phyloP scores from a whole-genome alignment of 352 stramenopile species.

The Phytophthora nicotianae region DNA sequence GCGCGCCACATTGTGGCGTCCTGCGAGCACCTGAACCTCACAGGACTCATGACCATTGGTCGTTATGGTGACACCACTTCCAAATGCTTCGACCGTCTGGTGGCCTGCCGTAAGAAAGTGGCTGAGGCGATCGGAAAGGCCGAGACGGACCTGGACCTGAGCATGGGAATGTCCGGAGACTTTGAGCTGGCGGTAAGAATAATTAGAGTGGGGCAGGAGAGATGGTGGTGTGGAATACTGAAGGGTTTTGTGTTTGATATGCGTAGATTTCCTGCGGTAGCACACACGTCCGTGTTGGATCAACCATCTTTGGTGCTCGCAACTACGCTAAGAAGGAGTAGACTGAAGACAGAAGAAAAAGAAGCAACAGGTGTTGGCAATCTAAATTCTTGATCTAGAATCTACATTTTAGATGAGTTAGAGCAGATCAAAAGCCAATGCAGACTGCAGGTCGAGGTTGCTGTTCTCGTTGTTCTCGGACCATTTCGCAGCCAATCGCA shows the following conservation, averaged over 20 bases:
- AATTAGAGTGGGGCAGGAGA: neutral
- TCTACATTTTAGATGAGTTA: constrained; percentile 22
- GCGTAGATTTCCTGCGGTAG: constrained; percentile 93
- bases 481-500: constrained; percentile 55
- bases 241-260: neutral
- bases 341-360: constrained; percentile 8
- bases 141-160: constrained; percentile 90
- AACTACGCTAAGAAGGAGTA: constrained; percentile 85
- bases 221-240: neutral
- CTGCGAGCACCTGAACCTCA: constrained; percentile 93
- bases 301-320: constrained; percentile 97
- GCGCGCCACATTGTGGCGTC: constrained; percentile 89
- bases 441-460: constrained; percentile 54
- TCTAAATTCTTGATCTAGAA: neutral
- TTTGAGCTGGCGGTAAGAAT: constrained; percentile 92
- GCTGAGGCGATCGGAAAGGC: constrained; percentile 68
- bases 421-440: constrained; percentile 72
- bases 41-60: constrained; percentile 99
- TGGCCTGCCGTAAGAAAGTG: constrained; percentile 69
- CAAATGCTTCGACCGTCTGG: constrained; percentile 92
- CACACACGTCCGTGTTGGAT: constrained; percentile 97
- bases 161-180: constrained; percentile 99
- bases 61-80: constrained; percentile 91
- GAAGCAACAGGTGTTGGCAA: constrained; percentile 4
- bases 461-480: constrained; percentile 40